Evolutionary conservation across 495 filamentous ascomycete species (phyloP).

Genomic region (Aspergillus affinis): DNA sequence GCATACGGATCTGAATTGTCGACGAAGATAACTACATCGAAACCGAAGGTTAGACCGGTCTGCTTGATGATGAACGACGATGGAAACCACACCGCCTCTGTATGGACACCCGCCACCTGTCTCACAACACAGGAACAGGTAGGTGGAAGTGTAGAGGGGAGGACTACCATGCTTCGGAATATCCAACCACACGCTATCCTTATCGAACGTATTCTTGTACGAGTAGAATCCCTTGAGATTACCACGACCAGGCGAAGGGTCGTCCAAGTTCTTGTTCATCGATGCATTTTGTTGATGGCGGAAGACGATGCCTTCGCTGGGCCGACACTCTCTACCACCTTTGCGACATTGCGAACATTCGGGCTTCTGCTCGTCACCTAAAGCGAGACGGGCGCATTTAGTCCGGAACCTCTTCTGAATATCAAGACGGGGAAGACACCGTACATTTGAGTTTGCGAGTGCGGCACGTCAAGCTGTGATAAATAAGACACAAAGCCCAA

Average conservation of each 20-base stretch:
- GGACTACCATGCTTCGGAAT: conserved; percentile 55
- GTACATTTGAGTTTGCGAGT: conserved; percentile 63
- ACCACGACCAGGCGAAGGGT: conserved; percentile 39
- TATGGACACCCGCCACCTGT: not conserved
- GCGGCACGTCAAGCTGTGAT: conserved; percentile 57
- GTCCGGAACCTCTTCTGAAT: not conserved
- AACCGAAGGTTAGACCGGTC: conserved; percentile 11
- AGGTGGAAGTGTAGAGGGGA: not conserved
- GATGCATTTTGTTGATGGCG: conserved; percentile 73
- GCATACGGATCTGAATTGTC: conserved; percentile 63
- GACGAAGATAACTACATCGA: conserved; percentile 57
- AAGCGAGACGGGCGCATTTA: conserved; percentile 12
- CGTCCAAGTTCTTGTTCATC: conserved; percentile 54
- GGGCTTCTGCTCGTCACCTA: conserved; percentile 57
- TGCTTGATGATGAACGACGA: conserved; percentile 1
- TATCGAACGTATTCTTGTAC: conserved; percentile 67
- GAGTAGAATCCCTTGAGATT: conserved; percentile 65
- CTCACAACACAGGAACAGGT: too few relatives aligned
- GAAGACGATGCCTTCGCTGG: conserved; percentile 63
- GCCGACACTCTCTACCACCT: conserved; percentile 59
- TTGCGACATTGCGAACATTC: conserved; percentile 60
- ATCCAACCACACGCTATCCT: conserved; percentile 62
- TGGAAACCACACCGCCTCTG: not conserved
- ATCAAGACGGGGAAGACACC: conserved; percentile 7
- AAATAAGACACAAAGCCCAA: not conserved